Conservation (phyloP, 331 rosid species). For the Rhamnella rubrinervis region DNA sequence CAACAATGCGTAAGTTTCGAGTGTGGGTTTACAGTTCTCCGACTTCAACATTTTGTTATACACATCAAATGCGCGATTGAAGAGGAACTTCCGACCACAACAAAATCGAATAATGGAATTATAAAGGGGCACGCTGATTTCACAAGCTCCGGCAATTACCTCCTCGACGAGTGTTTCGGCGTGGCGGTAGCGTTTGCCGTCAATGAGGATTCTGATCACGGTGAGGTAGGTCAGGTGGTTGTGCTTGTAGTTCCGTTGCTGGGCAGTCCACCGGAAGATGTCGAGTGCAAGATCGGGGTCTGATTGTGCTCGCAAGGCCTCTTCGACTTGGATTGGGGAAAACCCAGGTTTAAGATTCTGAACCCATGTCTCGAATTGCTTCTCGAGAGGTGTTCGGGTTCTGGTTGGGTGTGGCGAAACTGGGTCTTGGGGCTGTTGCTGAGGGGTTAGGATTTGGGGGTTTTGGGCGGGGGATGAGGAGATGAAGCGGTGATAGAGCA, state of each 20-base stretch:
- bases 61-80: conserved; percentile 71
- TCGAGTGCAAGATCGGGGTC: conserved; percentile 93
- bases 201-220: conserved; percentile 51
- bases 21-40: conserved; percentile 55
- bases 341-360: conserved; percentile 78
- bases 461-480: conserved; percentile 24
- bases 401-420: conserved; percentile 20
- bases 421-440: conserved; percentile 15
- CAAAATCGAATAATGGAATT: conserved; percentile 73
- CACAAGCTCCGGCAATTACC: conserved; percentile 85
- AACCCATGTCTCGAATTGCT: conserved; percentile 81
- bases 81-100: conserved; percentile 54
- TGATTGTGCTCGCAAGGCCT: conserved; percentile 62
- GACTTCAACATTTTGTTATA: conserved; percentile 77
- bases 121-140: conserved; percentile 58
- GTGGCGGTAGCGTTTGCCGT: conserved; percentile 49
- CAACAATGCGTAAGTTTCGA: conserved; percentile 66
- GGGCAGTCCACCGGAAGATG: conserved; percentile 93
- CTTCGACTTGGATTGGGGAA: conserved; percentile 57
- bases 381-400: conserved; percentile 68
- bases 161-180: conserved; percentile 84
- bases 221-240: conserved; percentile 62
- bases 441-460: conserved; percentile 6
- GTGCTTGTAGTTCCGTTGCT: conserved; percentile 79
- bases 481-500: conserved; percentile 22